phyloP scores from a whole-genome alignment of 805 yeast genomes.

The Hanseniaspora pseudoguilliermondii region DNA sequence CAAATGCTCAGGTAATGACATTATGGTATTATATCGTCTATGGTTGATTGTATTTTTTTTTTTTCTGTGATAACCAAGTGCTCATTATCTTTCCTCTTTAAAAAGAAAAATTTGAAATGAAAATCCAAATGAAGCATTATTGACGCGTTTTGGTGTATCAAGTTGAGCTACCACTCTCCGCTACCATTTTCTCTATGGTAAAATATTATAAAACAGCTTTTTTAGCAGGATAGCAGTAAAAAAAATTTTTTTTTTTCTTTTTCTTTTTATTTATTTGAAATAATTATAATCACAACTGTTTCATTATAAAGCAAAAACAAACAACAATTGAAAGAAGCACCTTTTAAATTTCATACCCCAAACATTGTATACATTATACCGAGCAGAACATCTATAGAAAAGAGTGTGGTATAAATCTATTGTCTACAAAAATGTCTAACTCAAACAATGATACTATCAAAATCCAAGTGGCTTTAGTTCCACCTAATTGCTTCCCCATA shows the following conservation, averaged over 20 bases:
- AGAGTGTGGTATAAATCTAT: too few relatives aligned
- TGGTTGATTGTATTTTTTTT: neutral
- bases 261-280: too few relatives aligned
- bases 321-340: neutral
- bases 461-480: constrained; percentile 11
- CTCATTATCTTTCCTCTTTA: too few relatives aligned
- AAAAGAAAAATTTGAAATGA: too few relatives aligned
- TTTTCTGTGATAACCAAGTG: too few relatives aligned
- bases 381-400: neutral
- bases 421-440: neutral
- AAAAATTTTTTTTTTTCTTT: neutral
- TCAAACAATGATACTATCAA: neutral
- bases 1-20: constrained; percentile 51
- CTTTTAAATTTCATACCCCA: neutral
- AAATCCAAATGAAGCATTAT: too few relatives aligned
- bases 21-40: constrained; percentile 18
- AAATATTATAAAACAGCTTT: too few relatives aligned
- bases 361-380: neutral
- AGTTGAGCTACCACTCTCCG: too few relatives aligned
- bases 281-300: too few relatives aligned
- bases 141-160: neutral
- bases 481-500: constrained; percentile 10
- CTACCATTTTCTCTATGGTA: too few relatives aligned
- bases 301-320: too few relatives aligned
- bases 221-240: too few relatives aligned